Conservation (phyloP, 352 stramenopile species). For the Lagenidium sp. region DNA sequence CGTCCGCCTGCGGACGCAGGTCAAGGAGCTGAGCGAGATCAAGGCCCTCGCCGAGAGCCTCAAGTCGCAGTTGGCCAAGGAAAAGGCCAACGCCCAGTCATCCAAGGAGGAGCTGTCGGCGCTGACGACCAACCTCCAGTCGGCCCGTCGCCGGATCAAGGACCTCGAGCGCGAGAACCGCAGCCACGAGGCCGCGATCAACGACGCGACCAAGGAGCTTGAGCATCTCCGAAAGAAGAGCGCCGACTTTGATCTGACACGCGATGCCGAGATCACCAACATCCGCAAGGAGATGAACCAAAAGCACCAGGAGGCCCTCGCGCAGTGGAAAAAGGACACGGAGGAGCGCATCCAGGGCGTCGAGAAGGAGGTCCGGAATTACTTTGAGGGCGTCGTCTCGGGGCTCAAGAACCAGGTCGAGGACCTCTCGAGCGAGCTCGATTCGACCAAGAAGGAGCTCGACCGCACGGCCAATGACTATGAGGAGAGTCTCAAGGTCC, state of each 20-base stretch:
- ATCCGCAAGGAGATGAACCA: slow-evolving; percentile 68
- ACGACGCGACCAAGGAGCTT: slow-evolving; percentile 51
- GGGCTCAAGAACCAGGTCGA: slow-evolving; percentile 54
- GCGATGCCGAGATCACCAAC: slow-evolving; percentile 57
- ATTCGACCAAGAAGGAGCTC: slow-evolving; percentile 63
- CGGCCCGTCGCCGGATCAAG: slow-evolving; percentile 52
- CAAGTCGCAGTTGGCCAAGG: slow-evolving; percentile 36
- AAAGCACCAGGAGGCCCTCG: slow-evolving; percentile 65
- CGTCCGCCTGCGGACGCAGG: slow-evolving; percentile 59
- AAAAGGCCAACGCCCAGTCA: slow-evolving; percentile 49
- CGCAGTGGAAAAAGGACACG: slow-evolving; percentile 70
- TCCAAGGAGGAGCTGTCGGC: slow-evolving; percentile 71
- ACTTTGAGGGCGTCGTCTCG: slow-evolving; percentile 50
- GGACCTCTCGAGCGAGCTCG: slow-evolving; percentile 45
- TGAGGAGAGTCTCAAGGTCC: slow-evolving; percentile 64
- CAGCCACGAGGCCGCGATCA: slow-evolving; percentile 29
- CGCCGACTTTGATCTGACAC: slow-evolving; percentile 56
- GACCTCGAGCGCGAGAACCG: slow-evolving; percentile 66
- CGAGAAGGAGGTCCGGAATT: slow-evolving; percentile 64
- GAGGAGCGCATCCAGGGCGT: slow-evolving; percentile 62
- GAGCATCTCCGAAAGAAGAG: slow-evolving; percentile 69
- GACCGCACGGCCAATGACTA: slow-evolving; percentile 76
- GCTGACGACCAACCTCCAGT: slow-evolving; percentile 58
- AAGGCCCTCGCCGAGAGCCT: slow-evolving; percentile 46
- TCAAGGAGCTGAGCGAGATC: slow-evolving; percentile 55